Evolutionary conservation across 805 yeast genomes (phyloP).

Genomic region (Zygotorulaspora danielsina): DNA sequence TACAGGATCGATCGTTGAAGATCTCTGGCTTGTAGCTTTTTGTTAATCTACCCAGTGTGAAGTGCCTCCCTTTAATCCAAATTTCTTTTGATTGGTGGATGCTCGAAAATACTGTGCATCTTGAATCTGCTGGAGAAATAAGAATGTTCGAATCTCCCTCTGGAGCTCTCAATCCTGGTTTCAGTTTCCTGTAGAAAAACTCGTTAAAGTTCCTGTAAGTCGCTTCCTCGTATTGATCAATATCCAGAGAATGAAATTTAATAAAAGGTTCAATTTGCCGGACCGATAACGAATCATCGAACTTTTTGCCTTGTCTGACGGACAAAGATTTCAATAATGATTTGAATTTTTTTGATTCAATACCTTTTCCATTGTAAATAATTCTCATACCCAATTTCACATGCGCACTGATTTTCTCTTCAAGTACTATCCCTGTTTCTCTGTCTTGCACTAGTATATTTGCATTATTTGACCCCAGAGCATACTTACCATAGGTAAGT

Average conservation of each 20-base stretch:
- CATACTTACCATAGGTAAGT: conserved; percentile 82
- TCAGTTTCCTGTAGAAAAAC: conserved; percentile 76
- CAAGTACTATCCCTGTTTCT: conserved; percentile 79
- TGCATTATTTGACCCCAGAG: conserved; percentile 85
- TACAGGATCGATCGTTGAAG: conserved; percentile 46
- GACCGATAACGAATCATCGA: conserved; percentile 65
- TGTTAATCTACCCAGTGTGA: conserved; percentile 57
- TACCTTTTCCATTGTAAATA: conserved; percentile 69
- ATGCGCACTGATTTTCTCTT: conserved; percentile 87
- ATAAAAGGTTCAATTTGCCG: conserved; percentile 71
- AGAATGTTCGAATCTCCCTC: conserved; percentile 56
- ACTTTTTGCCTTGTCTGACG: conserved; percentile 77
- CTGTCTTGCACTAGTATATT: conserved; percentile 93
- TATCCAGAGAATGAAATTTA: conserved; percentile 74
- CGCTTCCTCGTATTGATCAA: conserved; percentile 60
- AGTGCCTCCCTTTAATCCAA: conserved; percentile 87
- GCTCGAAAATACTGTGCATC: conserved; percentile 65
- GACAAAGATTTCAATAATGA: conserved; percentile 61
- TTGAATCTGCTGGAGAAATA: conserved; percentile 82
- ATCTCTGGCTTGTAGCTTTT: conserved; percentile 36
- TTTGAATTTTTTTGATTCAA: conserved; percentile 54
- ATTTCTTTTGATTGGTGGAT: conserved; percentile 60
- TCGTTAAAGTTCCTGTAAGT: conserved; percentile 75
- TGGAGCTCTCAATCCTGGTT: conserved; percentile 63
- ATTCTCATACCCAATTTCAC: conserved; percentile 84